Percentiles rank a stretch among this genome's conserved stretches.
phyloP scores from a whole-genome alignment of 2,329 filamentous ascomycete genomes.

The Aphanocladium album region DNA sequence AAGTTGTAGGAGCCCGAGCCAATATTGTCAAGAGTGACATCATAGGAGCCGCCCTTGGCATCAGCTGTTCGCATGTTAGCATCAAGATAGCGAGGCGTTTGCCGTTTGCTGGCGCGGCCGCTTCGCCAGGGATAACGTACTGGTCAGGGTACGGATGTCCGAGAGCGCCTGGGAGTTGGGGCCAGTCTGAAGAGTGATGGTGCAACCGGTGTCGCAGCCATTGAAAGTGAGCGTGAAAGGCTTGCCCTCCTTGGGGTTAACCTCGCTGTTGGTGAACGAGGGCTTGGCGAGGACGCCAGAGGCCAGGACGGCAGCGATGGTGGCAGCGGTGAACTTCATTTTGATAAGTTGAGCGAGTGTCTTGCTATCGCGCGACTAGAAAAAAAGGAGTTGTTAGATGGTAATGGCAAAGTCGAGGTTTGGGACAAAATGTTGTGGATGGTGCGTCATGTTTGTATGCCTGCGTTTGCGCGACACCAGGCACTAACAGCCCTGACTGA shows the following conservation, averaged over 20 bases:
- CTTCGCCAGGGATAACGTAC: constrained; percentile 20
- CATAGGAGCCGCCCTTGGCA: constrained; percentile 21
- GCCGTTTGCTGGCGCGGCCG: not conserved
- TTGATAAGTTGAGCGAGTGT: constrained; percentile 18
- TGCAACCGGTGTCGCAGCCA: constrained; percentile 30
- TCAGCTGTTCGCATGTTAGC: constrained; percentile 13
- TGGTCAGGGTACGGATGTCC: constrained; percentile 26
- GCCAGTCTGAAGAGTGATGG: constrained; percentile 30
- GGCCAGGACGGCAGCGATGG: constrained; percentile 20
- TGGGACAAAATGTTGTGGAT: not conserved
- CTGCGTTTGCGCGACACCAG: not conserved
- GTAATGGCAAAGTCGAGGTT: not conserved
- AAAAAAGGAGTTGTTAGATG: not conserved
- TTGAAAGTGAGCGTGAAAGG: constrained; percentile 28
- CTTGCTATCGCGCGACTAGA: not conserved
- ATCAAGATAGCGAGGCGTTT: not conserved
- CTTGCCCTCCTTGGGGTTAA: constrained; percentile 24
- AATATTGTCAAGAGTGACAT: constrained; percentile 23
- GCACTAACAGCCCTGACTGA: not conserved
- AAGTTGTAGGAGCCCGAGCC: constrained; percentile 30
- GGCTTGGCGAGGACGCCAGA: constrained; percentile 26
- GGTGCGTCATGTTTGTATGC: not conserved
- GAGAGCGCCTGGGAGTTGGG: constrained; percentile 22
- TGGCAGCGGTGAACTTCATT: constrained; percentile 33
- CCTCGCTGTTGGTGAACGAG: constrained; percentile 28